A percentile compares a stretch with the other conserved stretches of the same genome.
These are phyloP conservation scores for Neonectria faginata DNA, from an alignment of 2,329 filamentous ascomycete genomes.

Conservation along the genomic window DNA sequence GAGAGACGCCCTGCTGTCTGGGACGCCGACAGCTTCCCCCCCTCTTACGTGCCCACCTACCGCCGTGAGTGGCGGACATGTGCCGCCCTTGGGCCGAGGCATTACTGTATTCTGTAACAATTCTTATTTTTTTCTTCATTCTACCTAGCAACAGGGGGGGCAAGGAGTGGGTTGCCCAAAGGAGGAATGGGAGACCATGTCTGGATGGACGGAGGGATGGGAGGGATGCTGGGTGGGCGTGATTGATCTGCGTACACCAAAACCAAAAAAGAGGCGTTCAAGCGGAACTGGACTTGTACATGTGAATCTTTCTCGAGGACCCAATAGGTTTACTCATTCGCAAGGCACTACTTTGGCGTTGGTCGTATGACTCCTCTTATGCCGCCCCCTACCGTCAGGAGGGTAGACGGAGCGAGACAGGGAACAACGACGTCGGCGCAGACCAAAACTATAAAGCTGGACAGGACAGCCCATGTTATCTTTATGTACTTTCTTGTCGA, in stretches of 20 bases:
- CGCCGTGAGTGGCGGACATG: constrained; percentile 25
- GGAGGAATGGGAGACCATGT: background rate
- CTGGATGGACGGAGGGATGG: constrained; percentile 14
- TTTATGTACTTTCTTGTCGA: constrained; percentile 39
- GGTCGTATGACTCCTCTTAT: constrained; percentile 41
- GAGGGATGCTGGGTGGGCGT: too few relatives aligned
- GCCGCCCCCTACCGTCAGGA: constrained; percentile 27
- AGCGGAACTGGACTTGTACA: constrained; percentile 38
- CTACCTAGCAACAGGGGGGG: background rate
- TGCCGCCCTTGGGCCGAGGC: constrained; percentile 41
- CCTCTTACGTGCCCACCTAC: constrained; percentile 7
- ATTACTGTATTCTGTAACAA: constrained; percentile 26
- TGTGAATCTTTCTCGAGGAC: constrained; percentile 36
- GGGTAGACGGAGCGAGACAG: constrained; percentile 30
- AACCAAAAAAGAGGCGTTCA: constrained; percentile 42
- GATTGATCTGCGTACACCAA: constrained; percentile 22
- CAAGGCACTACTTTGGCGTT: constrained; percentile 36
- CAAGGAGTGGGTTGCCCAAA: background rate
- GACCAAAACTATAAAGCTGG: constrained; percentile 46
- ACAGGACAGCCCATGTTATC: constrained; percentile 42
- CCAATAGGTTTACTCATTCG: constrained; percentile 41
- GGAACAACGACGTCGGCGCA: constrained; percentile 21
- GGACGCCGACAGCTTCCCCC: background rate
- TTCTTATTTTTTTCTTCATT: background rate
- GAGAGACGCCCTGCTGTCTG: background rate